Evolutionary conservation across 176 grass and related monocot genomes (phyloP), one percentile per base, ranked within the genome.

Genomic region (Zea mays): DNA sequence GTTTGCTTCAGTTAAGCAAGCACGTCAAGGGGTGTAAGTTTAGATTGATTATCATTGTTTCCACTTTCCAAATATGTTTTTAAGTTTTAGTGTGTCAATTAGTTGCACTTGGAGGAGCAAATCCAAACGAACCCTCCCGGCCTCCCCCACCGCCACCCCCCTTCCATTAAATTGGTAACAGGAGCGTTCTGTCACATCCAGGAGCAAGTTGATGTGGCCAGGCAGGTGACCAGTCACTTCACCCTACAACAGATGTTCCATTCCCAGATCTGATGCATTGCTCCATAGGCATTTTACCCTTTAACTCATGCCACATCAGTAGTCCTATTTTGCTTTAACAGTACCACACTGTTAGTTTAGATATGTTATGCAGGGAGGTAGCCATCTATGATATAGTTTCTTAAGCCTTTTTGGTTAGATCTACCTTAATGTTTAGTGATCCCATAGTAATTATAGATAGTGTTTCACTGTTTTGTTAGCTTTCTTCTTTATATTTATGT

Each of bases 361-460:
- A 52, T 14, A 51, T 5, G 14, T 51, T 69, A 27, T 46, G 42
- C n/a, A 21, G 19, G 42, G n/a, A 46, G 41, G 42, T 69, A 40
- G n/a, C 65, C 41, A 45, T 17, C 41, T 45, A 20, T 68, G 8
- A 45, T 68, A 45, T 45, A 68, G 65, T 68, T 68, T 68, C 9
- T 21, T 68, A 21, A 6, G 5, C 4, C 17, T 43, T 44, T 7
- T 39, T 41, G 14, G 38, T 64, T 38, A 67, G 16, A 67, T 67
- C 40, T 67, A 43, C 2, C 62, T 65, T 41, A 9, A 20, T 67
- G 10, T 45, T 68, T 44, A 8, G 17, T 68, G 8, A 45, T 67
- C 10, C 40, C 5, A 21, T 67, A 21, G n/a, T 20, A 67, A 67
- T 41, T 44, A 10, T 67, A 21, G 40, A 67, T 45, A 11, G 6